Percentiles rank a stretch among this genome's conserved stretches.
Conservation (phyloP, 2,329 filamentous ascomycete species). For the Colletotrichum orbiculare region DNA sequence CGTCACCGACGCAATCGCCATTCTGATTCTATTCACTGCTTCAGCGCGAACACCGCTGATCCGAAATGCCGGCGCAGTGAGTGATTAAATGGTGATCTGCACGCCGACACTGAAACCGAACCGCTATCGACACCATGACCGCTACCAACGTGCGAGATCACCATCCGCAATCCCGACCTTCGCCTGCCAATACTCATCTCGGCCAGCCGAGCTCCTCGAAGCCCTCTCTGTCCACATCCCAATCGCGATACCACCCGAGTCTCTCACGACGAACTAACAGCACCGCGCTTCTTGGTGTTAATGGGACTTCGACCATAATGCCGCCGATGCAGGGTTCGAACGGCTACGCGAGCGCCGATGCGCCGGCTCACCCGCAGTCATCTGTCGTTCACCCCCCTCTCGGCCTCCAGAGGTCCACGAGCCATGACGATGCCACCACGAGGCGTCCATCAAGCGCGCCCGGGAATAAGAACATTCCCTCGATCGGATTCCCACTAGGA, state of each 20-base stretch:
- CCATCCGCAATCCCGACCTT: constrained; percentile 20
- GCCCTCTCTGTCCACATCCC: constrained; percentile 26
- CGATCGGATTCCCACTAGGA: constrained; percentile 26
- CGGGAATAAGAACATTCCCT: constrained; percentile 47
- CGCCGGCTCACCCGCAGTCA: constrained; percentile 25
- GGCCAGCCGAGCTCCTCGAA: constrained; percentile 34
- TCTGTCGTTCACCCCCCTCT: constrained; percentile 12
- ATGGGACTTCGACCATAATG: constrained; percentile 32
- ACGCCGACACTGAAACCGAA: constrained; percentile 15
- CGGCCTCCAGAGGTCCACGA: constrained; percentile 36
- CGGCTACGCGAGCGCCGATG: constrained; percentile 32
- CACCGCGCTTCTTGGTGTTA: constrained; percentile 35
- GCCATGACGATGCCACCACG: constrained; percentile 40
- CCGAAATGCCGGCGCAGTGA: constrained; percentile 34
- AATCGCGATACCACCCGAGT: constrained; percentile 32
- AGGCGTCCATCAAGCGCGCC: constrained; percentile 59
- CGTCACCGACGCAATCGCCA: constrained; percentile 34
- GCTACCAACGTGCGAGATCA: constrained; percentile 30
- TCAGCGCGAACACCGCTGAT: constrained; percentile 20
- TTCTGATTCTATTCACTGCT: constrained; percentile 19
- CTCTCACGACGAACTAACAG: constrained; percentile 34
- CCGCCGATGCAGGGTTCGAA: constrained; percentile 25
- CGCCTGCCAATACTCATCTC: constrained; percentile 25
- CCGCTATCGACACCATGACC: constrained; percentile 29
- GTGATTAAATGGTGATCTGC: constrained; percentile 20